Base-by-base conservation (phyloP, 2,329 filamentous ascomycete genomes). In the Alternaria novae-zelandiae region DNA sequence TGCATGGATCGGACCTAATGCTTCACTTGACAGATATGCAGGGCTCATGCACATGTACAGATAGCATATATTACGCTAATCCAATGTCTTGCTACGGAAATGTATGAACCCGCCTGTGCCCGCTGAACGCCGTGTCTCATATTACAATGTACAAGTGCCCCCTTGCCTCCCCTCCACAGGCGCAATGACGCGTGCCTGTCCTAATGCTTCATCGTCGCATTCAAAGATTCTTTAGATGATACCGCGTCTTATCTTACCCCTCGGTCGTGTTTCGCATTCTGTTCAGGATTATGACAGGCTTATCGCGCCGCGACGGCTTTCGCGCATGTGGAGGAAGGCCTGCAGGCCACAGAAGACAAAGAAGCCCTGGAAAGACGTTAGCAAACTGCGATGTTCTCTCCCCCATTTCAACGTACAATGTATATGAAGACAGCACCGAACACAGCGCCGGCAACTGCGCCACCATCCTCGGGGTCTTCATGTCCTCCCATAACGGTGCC, bases 351-450 rank as follows among this genome's bases (percentile, higher is more conserved):
- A 98, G 83, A 97, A 97, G 54, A 96, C 86, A 60, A 97, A 87
- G 85, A 98, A 98, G 17, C 86, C 89, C 94, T 74, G 50, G 41
- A 13, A 41, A 30, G 25, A 7, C 21, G 26, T 73, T 64, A 66
- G 60, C 20, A 26, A 6, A 17, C 32, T 25, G 41, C 17, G 5
- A 11, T 6, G 3, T 1, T 8, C 15, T 17, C n/a, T 32, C 20
- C 13, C 15, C 11, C n/a, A 28, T 44, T 17, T 10, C 20, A n/a
- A 88, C 92, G 70, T 90, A 97, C 95, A 70, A 86, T 88, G 78
- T 98, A 98, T 77, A 98, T 90, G 56, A 93, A 85, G 45, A 98
- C 94, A 45, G 95, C 93, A 25, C 89, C 90, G 75, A 97, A 97
- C 57, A 97, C 90, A 26, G 94, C 95, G 25, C 86, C 88, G 6